These are phyloP conservation scores for Neurospora sp. DNA, from an alignment of 495 filamentous ascomycete species.

Conservation along the genomic window DNA sequence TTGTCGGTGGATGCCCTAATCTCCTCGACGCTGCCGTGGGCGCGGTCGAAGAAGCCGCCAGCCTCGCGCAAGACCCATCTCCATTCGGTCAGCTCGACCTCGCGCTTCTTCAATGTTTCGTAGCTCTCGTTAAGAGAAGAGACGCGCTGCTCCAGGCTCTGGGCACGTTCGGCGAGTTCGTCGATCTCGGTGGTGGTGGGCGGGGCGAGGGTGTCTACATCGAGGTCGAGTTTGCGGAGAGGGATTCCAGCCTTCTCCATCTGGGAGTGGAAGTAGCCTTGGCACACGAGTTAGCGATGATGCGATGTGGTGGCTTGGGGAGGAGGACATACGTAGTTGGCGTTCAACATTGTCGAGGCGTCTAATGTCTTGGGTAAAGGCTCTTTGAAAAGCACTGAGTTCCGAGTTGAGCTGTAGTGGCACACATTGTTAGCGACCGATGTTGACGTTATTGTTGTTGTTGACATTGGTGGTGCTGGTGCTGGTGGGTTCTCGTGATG, in stretches of 20 bases:
- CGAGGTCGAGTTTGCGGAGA: slow-evolving; percentile 75
- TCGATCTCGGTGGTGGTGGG: slow-evolving; percentile 91
- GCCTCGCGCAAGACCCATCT: slow-evolving; percentile 93
- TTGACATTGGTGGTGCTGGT: neutral
- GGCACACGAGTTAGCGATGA: slow-evolving; percentile 5
- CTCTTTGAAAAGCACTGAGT: slow-evolving; percentile 87
- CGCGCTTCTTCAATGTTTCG: slow-evolving; percentile 92
- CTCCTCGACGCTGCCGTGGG: slow-evolving; percentile 91
- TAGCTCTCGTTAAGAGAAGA: slow-evolving; percentile 92
- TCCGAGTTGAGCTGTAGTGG: slow-evolving; percentile 71
- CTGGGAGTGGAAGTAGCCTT: slow-evolving; percentile 84
- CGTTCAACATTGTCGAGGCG: slow-evolving; percentile 96
- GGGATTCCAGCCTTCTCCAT: slow-evolving; percentile 86
- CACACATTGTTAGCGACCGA: slow-evolving; percentile 11
- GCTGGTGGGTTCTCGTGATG: neutral
- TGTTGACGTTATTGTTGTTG: neutral
- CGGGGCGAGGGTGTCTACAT: slow-evolving; percentile 70
- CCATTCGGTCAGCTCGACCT: slow-evolving; percentile 96
- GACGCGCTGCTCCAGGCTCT: slow-evolving; percentile 85
- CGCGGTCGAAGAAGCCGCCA: slow-evolving; percentile 92
- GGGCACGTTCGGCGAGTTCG: slow-evolving; percentile 81
- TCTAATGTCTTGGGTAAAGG: slow-evolving; percentile 94
- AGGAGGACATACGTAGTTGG: slow-evolving; percentile 66
- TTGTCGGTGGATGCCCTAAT: slow-evolving; percentile 86
- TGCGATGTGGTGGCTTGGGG: neutral